Percentiles rank a stretch among this genome's conserved stretches.
Evolutionary conservation across 2,329 filamentous ascomycete species (phyloP).

Genomic region (Cladosporium sp.): DNA sequence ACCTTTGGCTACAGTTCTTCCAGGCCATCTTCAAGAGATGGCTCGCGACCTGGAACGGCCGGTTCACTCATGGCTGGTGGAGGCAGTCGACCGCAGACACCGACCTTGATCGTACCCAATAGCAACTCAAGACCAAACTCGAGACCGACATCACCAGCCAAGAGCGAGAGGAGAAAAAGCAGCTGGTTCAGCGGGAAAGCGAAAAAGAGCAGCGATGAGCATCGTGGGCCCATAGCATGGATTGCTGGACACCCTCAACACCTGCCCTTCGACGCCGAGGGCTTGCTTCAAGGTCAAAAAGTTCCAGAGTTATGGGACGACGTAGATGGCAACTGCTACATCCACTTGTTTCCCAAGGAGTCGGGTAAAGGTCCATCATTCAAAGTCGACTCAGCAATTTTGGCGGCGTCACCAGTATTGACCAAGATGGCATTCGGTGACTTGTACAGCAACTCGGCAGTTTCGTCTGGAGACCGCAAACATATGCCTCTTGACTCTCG

Average conservation of each 20-base stretch:
- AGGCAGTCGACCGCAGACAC: constrained; percentile 21
- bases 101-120: constrained; percentile 19
- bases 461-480: constrained; percentile 27
- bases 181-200: constrained; percentile 31
- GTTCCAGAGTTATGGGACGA: constrained; percentile 60
- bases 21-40: constrained; percentile 17
- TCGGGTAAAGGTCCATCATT: constrained; percentile 56
- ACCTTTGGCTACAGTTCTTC: constrained; percentile 15
- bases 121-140: constrained; percentile 15
- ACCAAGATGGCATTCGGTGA: constrained; percentile 53
- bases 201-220: constrained; percentile 29
- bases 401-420: constrained; percentile 53
- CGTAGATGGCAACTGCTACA: constrained; percentile 52
- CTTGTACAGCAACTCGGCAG: constrained; percentile 39
- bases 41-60: constrained; percentile 21
- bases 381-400: constrained; percentile 55
- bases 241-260: constrained; percentile 54
- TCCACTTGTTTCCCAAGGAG: constrained; percentile 58
- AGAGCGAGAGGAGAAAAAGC: constrained; percentile 27
- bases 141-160: constrained; percentile 8
- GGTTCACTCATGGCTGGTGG: constrained; percentile 11
- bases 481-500: constrained; percentile 27
- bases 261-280: constrained; percentile 51
- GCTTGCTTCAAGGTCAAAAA: constrained; percentile 48
- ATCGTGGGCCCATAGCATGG: constrained; percentile 48